These are phyloP conservation scores for Punctularia strigosozonata DNA, from an alignment of 768 basidiomycete genomes.

Conservation along the genomic window DNA sequence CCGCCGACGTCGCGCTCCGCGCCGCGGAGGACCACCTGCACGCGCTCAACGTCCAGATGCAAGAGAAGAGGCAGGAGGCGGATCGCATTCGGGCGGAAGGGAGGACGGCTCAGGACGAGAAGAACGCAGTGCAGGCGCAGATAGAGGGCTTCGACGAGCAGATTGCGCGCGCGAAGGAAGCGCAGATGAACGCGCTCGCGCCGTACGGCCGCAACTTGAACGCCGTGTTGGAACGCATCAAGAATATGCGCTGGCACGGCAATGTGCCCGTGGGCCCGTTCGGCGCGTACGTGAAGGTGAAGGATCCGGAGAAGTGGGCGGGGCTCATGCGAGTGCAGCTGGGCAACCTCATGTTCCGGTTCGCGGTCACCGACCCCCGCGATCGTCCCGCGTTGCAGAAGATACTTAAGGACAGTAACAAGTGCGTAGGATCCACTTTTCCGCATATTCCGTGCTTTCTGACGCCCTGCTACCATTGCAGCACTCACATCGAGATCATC, in stretches of 20 bases:
- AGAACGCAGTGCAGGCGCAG: conserved; percentile 21
- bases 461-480: conserved; percentile 13
- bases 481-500: conserved; percentile 39
- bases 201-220: conserved; percentile 57
- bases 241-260: conserved; percentile 46
- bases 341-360: conserved; percentile 45
- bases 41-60: conserved; percentile 2
- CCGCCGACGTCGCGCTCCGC: conserved; percentile 27
- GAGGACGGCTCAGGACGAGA: conserved; percentile 20
- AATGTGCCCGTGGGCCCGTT: conserved; percentile 67
- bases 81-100: conserved; percentile 17
- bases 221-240: conserved; percentile 40
- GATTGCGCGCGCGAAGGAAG: conserved; percentile 35
- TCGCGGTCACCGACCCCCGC: conserved; percentile 58
- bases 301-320: conserved; percentile 53
- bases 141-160: conserved; percentile 37
- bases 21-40: conserved; percentile 22
- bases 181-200: conserved; percentile 45
- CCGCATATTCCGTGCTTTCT: background rate
- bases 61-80: conserved; percentile 19
- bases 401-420: conserved; percentile 46
- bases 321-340: conserved; percentile 54
- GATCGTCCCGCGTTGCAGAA: conserved; percentile 49
- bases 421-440: conserved; percentile 33
- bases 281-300: conserved; percentile 66